Conservation (phyloP, 2,329 filamentous ascomycete genomes). For the Volutella citrinella region DNA sequence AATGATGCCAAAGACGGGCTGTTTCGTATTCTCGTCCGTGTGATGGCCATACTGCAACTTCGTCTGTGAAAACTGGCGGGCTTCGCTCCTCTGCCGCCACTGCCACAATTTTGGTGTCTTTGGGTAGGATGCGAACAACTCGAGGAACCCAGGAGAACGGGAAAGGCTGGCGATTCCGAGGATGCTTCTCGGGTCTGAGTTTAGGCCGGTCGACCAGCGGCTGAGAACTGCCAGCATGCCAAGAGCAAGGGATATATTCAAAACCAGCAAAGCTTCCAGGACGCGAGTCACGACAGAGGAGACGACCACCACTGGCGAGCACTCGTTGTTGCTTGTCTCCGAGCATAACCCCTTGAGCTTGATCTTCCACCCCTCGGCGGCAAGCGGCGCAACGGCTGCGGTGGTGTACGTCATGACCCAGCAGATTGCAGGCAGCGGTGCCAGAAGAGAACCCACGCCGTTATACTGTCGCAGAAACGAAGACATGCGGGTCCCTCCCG, state of each 20-base stretch:
- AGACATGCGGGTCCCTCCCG: background rate
- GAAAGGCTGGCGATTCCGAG: conserved; percentile 2
- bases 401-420: conserved; percentile 3
- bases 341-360: conserved; percentile 1
- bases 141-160: background rate
- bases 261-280: background rate
- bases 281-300: background rate
- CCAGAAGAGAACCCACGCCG: background rate
- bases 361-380: conserved; percentile 3
- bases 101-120: background rate
- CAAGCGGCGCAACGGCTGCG: background rate
- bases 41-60: background rate
- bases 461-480: conserved; percentile 3
- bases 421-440: conserved; percentile 1
- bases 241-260: conserved; percentile 2
- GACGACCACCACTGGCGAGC: conserved; percentile 1
- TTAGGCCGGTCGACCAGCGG: conserved; percentile 3
- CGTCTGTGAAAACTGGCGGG: background rate
- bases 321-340: background rate
- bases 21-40: background rate
- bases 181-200: conserved; percentile 4
- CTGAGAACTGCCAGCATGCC: background rate
- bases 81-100: conserved; percentile 1
- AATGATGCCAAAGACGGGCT: conserved; percentile 2
- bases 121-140: background rate